Conservation (phyloP, 768 basidiomycete genomes). For the Boletus rufocinnamomeus region DNA sequence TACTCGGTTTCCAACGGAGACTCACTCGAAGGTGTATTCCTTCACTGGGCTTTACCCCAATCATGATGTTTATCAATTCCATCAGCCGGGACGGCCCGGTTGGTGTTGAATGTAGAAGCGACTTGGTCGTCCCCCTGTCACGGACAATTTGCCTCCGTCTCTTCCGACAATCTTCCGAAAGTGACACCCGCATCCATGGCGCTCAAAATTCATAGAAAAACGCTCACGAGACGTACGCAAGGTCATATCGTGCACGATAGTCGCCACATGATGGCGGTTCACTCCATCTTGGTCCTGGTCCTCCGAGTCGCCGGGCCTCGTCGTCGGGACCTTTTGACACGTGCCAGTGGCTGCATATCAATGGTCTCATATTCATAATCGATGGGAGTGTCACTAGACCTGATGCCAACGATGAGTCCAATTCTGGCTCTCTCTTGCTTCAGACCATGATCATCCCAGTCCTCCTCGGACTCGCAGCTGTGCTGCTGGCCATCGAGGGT, state of each 20-base stretch:
- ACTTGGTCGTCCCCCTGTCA: not conserved
- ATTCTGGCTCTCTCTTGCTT: not conserved
- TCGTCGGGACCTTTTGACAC: too few species aligned
- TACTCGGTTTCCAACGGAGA: too few species aligned
- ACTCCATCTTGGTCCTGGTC: too few species aligned
- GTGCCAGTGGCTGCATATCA: too few species aligned
- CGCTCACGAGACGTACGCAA: not conserved
- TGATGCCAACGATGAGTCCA: not conserved
- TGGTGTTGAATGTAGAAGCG: not conserved
- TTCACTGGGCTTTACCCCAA: too few species aligned
- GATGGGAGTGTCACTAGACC: not conserved
- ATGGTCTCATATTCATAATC: not conserved
- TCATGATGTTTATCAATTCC: too few species aligned
- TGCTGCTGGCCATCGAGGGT: slow-evolving; percentile 1
- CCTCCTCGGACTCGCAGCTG: slow-evolving; percentile 2
- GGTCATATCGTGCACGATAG: not conserved
- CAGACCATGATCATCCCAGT: not conserved
- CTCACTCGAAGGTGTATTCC: too few species aligned
- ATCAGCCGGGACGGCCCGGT: not conserved
- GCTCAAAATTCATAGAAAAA: not conserved
- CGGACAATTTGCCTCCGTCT: not conserved
- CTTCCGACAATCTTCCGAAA: not conserved
- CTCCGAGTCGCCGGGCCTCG: too few species aligned
- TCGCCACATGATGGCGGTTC: too few species aligned
- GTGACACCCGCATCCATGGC: not conserved